phyloP scores from a whole-genome alignment of 2,329 filamentous ascomycete genomes.

The Fusarium anguioides region DNA sequence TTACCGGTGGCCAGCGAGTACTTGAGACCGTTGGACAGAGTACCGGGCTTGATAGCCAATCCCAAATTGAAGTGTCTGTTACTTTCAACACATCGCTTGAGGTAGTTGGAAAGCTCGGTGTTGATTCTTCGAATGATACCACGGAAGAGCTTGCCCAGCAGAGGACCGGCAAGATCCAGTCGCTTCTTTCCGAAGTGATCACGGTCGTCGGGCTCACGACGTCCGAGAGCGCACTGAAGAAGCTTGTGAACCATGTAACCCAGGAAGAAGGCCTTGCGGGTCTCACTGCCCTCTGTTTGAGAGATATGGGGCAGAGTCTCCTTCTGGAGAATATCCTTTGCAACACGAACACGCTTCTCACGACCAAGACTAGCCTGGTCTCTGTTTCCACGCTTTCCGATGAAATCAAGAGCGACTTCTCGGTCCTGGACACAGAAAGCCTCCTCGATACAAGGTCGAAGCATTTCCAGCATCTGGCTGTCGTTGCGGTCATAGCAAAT shows the following conservation, averaged over 20 bases:
- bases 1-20: conserved; percentile 98
- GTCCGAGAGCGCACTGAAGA: conserved; percentile 90
- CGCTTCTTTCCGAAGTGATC: conserved; percentile 99
- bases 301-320: conserved; percentile 97
- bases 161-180: conserved; percentile 90
- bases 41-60: conserved; percentile 89
- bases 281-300: conserved; percentile 93
- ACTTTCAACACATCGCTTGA: conserved; percentile 91
- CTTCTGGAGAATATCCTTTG: conserved; percentile 94
- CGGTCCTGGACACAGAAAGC: conserved; percentile 96
- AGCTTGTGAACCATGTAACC: conserved; percentile 99
- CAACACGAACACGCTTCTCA: conserved; percentile 91
- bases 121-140: conserved; percentile 91
- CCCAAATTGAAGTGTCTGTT: conserved; percentile 90
- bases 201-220: conserved; percentile 94
- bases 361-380: conserved; percentile 72
- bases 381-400: conserved; percentile 86
- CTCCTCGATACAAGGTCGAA: conserved; percentile 97
- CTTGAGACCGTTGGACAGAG: conserved; percentile 92
- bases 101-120: conserved; percentile 88
- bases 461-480: conserved; percentile 96
- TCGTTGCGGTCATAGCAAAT: conserved; percentile 97
- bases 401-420: conserved; percentile 93
- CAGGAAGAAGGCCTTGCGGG: conserved; percentile 95
- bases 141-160: conserved; percentile 96